phyloP scores from a whole-genome alignment of 2,329 filamentous ascomycete species.

The Zymoseptoria brevis region DNA sequence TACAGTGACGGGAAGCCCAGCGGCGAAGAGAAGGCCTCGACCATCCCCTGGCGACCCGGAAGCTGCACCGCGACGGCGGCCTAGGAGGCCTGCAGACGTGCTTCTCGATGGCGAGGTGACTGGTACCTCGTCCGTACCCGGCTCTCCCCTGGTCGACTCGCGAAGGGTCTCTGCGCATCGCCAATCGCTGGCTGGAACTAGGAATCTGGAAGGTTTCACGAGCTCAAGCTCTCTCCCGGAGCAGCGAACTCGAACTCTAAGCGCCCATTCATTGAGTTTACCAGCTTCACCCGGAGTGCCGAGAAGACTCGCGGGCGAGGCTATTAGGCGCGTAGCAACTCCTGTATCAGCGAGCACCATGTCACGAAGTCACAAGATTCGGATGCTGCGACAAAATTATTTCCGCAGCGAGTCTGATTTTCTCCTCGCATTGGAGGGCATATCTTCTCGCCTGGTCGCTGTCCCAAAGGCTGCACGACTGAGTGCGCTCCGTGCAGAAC shows the following conservation, averaged over 20 bases:
- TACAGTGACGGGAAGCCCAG: slow-evolving; percentile 50
- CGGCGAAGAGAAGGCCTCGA: slow-evolving; percentile 38
- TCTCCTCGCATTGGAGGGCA: slow-evolving; percentile 69
- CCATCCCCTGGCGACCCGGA: slow-evolving; percentile 21
- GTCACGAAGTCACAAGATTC: slow-evolving; percentile 59
- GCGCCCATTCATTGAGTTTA: slow-evolving; percentile 15
- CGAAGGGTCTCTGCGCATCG: slow-evolving; percentile 8
- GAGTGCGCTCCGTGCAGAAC: slow-evolving; percentile 71
- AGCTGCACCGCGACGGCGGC: slow-evolving; percentile 24
- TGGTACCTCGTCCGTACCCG: slow-evolving; percentile 6
- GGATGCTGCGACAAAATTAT: slow-evolving; percentile 69
- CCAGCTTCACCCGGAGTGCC: slow-evolving; percentile 35
- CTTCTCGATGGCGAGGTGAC: slow-evolving; percentile 15
- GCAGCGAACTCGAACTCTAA: slow-evolving; percentile 15
- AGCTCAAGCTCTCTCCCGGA: slow-evolving; percentile 30
- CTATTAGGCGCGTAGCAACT: slow-evolving; percentile 42
- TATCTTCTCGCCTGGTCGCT: slow-evolving; percentile 74
- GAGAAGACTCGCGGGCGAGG: slow-evolving; percentile 28
- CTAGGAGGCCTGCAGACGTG: slow-evolving; percentile 28
- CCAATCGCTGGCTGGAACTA: slow-evolving; percentile 28
- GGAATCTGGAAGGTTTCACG: slow-evolving; percentile 22
- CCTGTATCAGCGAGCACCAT: slow-evolving; percentile 54
- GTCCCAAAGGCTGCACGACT: slow-evolving; percentile 75
- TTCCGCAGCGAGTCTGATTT: slow-evolving; percentile 77
- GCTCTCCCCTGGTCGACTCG: slow-evolving; percentile 3